A percentile compares a stretch with the other conserved stretches of the same genome.
These are phyloP conservation scores for Pyronema omphalodes DNA, from an alignment of 495 filamentous ascomycete genomes.

Conservation along the genomic window DNA sequence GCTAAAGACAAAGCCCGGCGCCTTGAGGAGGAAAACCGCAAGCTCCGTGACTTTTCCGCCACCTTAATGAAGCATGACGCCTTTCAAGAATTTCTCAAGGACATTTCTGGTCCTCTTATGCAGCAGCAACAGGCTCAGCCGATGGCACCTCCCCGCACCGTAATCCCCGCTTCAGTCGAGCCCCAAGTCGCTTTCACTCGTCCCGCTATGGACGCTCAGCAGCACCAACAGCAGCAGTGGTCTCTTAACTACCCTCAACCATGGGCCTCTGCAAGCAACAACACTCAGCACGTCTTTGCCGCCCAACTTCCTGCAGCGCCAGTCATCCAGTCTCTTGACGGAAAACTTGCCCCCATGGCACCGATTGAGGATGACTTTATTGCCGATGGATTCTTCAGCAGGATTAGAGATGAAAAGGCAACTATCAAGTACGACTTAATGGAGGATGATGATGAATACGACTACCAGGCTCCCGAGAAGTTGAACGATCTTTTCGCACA, in stretches of 20 bases:
- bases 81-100: slow-evolving; percentile 64
- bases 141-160: slow-evolving; percentile 25
- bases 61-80: slow-evolving; percentile 73
- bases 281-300: slow-evolving; percentile 49
- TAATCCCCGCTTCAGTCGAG: slow-evolving; percentile 5
- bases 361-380: slow-evolving; percentile 18
- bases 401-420: slow-evolving; percentile 11
- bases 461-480: slow-evolving; percentile 21
- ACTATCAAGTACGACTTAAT: slow-evolving; percentile 6
- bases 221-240: slow-evolving; percentile 28
- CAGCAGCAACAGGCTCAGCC: slow-evolving; percentile 23
- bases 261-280: not conserved
- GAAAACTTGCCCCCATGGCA: slow-evolving; percentile 4
- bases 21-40: slow-evolving; percentile 19
- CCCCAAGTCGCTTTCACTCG: slow-evolving; percentile 20
- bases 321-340: slow-evolving; percentile 44
- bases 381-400: slow-evolving; percentile 21
- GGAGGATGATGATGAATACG: slow-evolving; percentile 19
- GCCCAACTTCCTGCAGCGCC: slow-evolving; percentile 61
- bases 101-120: slow-evolving; percentile 17
- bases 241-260: slow-evolving; percentile 14
- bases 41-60: slow-evolving; percentile 38
- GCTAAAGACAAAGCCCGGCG: slow-evolving; percentile 17
- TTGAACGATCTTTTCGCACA: slow-evolving; percentile 17
- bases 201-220: slow-evolving; percentile 41